phyloP scores from a whole-genome alignment of 768 basidiomycete species.

The Boletellus ananiceps region DNA sequence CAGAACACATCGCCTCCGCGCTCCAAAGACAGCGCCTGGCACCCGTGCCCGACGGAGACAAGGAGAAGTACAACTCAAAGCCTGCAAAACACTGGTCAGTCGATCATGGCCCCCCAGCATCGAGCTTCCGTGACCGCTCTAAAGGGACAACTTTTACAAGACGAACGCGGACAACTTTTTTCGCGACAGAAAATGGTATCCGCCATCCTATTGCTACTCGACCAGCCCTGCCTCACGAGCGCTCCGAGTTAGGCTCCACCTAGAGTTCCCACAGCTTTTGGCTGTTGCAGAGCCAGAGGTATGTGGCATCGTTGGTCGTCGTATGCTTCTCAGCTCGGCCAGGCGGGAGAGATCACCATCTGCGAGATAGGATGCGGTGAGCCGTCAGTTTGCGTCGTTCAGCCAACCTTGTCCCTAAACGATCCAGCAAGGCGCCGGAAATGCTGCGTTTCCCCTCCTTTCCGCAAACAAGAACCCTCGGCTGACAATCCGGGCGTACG shows the following conservation, averaged over 20 bases:
- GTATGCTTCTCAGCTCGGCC: conserved; percentile 4
- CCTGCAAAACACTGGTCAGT: conserved; percentile 70
- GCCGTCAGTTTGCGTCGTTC: conserved; percentile 15
- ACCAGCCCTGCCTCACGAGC: background rate
- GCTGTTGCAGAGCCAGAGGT: conserved; percentile 65
- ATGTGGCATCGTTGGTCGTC: conserved; percentile 11
- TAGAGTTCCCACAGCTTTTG: conserved; percentile 91
- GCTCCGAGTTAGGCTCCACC: conserved; percentile 57
- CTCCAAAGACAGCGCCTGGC: conserved; percentile 63
- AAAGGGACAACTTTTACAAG: conserved; percentile 93
- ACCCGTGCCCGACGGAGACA: conserved; percentile 73
- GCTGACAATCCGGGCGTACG: conserved; percentile 74
- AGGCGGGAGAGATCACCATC: conserved; percentile 76
- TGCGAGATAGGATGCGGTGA: conserved; percentile 90
- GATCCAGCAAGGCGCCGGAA: conserved; percentile 75
- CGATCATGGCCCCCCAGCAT: conserved; percentile 23
- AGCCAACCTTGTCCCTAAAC: background rate
- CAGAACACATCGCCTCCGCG: conserved; percentile 63
- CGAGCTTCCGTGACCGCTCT: conserved; percentile 21
- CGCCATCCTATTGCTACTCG: background rate
- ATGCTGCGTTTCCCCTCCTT: conserved; percentile 86
- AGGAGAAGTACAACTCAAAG: conserved; percentile 64
- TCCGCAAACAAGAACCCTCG: conserved; percentile 77
- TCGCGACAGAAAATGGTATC: conserved; percentile 84
- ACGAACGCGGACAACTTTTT: conserved; percentile 86